Evolutionary conservation across 129 eudicot genomes (phyloP).

Genomic region (Centaurea solstitialis): DNA sequence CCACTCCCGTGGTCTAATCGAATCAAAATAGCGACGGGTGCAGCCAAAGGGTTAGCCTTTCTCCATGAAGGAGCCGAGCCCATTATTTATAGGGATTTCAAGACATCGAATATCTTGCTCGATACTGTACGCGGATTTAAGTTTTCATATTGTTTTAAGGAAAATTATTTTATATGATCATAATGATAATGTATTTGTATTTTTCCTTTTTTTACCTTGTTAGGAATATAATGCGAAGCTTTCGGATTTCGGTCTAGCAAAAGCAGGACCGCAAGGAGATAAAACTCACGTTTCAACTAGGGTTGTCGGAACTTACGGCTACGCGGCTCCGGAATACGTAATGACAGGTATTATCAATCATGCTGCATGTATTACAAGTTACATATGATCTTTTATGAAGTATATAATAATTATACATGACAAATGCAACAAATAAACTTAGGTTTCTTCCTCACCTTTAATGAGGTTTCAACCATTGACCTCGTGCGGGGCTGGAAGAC

Average conservation of each 20-base stretch:
- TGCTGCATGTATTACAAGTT: neutral
- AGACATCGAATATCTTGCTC: constrained; percentile 93
- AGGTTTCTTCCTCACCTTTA: no score
- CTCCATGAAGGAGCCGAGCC: constrained; percentile 88
- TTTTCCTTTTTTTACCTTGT: neutral
- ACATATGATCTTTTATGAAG: no score
- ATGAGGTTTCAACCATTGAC: no score
- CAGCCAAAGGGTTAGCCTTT: constrained; percentile 95
- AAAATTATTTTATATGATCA: neutral
- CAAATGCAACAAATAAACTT: no score
- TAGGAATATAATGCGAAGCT: constrained; percentile 95
- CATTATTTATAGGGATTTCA: constrained; percentile 92
- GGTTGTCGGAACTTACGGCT: constrained; percentile 95
- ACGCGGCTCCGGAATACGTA: constrained; percentile 97
- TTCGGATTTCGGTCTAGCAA: constrained; percentile 96
- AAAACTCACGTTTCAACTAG: constrained; percentile 96
- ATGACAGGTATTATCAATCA: constrained; percentile 78
- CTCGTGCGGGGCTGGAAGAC: no score
- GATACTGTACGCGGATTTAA: constrained; percentile 57
- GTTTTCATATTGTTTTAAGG: neutral
- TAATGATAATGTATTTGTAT: neutral
- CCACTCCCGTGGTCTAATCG: constrained; percentile 95
- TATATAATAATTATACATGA: no score
- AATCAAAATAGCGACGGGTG: constrained; percentile 92
- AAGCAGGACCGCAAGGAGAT: constrained; percentile 98